Evolutionary conservation across 306 rosid species (phyloP), one percentile per base, ranked within the genome.

Genomic region (Cucurbita moschata): DNA sequence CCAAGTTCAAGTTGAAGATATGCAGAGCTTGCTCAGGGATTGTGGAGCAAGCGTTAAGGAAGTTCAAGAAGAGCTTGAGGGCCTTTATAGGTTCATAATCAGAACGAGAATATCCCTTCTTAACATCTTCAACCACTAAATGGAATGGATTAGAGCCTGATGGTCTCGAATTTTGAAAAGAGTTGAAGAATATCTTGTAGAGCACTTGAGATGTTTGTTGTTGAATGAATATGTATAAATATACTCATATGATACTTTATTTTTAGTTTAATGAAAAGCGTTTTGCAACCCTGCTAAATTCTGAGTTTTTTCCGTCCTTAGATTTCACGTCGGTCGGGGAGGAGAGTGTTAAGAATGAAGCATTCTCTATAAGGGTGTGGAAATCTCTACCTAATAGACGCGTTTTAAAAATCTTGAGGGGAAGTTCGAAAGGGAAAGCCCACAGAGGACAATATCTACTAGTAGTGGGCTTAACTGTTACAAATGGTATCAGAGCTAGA

Each of bases 41-140:
- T 66, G 73, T 6, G 78, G 76, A 65, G 14, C 61, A 16, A 56
- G 51, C 74, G 77, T 78, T 18, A 51, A 76, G 39, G 78, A 66
- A 4, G 21, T 79, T 42, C 77, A 79, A 50, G 72, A 58, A 38
- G 70, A 75, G 62, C 40, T 82, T 5, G 77, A 76, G 19, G 26
- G 53, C 14, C 75, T 83, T 9, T 77, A 73, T 26, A 69, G 79
- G 71, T 54, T 38, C 67, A 47, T 79, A 18, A 79, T 83, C 72
- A 73, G 54, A 51, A 57, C 71, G 39, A 72, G 83, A 77, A 63
- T 77, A 0, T 83, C 81, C 9, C 73, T 82, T 67, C 86, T 82
- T 61, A 82, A 76, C 57, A 61, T 79, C 63, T 58, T 83, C 65
- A 79, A 79, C 72, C 23, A 83, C 72, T 74, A 63, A 60, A 49